Evolutionary conservation across 2,329 filamentous ascomycete species (phyloP), one percentile per base, ranked within the genome.

Genomic region (Macrophomina pseudophaseolina): DNA sequence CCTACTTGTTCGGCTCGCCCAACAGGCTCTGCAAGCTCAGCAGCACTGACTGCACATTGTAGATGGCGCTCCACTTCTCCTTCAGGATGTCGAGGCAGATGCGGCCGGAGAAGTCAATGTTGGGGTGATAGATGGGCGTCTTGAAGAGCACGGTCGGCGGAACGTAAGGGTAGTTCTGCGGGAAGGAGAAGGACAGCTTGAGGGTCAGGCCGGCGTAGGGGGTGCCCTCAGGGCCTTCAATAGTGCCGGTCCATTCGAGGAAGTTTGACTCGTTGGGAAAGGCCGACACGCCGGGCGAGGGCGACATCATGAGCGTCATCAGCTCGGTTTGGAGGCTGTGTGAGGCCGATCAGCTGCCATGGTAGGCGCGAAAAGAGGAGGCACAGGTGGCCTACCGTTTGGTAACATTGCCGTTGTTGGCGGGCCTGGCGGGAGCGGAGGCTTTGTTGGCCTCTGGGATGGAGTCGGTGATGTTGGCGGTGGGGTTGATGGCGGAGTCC

Each of bases 81-180:
- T 97, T 98, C 71, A 99, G 85, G 72, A 99, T 99, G 76, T 99
- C 96, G 68, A 99, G 86, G 79, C 95, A 99, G 80, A 99, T 99
- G 66, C 95, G 88, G 48, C 95, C 95, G 3, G 91, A 94, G 83
- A 99, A 97, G 82, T 99, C 95, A 73, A 99, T 92, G 74, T 99
- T 99, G 64, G 95, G 95, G 80, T 99, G 95, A 85, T 98, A 99
- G 81, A 99, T 97, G 44, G 95, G 95, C 6, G 96, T 99, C 84
- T 94, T 97, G 88, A 97, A 99, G 68, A 97, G 86, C 18, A 99
- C 95, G 2, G 91, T 93, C 0, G 95, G 95, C 28, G 95, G 88
- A 1, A 90, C 87, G 79, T 97, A 97, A 9, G 95, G 95, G 78
- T 99, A 99, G 82, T 94, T 97, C 73, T 87, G 84, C 8, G 94